Percentiles rank a stretch among this genome's conserved stretches.
phyloP scores from a whole-genome alignment of 164 flowering plant species.

The Santalum album region DNA sequence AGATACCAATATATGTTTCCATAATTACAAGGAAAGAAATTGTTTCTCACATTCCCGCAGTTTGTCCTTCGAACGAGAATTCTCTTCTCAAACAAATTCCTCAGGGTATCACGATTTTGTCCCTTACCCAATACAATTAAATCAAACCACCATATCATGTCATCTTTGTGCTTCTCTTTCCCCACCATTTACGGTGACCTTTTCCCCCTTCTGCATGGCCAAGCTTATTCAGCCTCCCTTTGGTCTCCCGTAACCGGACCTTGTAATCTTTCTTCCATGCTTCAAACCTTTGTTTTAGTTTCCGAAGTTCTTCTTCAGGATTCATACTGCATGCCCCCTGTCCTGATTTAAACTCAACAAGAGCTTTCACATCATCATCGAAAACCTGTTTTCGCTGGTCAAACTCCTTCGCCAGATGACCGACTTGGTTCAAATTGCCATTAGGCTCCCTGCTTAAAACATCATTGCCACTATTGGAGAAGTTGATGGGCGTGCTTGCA shows the following conservation, averaged over 20 bases:
- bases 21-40: not conserved
- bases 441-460: slow-evolving; percentile 27
- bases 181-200: slow-evolving; percentile 70
- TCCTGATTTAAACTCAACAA: slow-evolving; percentile 38
- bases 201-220: slow-evolving; percentile 36
- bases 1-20: not conserved
- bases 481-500: slow-evolving; percentile 38
- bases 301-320: slow-evolving; percentile 55
- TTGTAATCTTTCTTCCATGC: slow-evolving; percentile 85
- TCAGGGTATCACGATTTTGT: not conserved
- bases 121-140: not conserved
- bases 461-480: slow-evolving; percentile 16
- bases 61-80: not conserved
- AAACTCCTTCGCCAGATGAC: slow-evolving; percentile 55
- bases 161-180: slow-evolving; percentile 25
- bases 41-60: not conserved
- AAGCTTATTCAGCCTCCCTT: slow-evolving; percentile 46
- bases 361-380: slow-evolving; percentile 53
- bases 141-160: slow-evolving; percentile 6
- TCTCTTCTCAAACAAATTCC: not conserved
- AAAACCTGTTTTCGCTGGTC: slow-evolving; percentile 54
- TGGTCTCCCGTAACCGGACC: slow-evolving; percentile 47
- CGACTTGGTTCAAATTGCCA: slow-evolving; percentile 27
- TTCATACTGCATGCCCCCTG: slow-evolving; percentile 18
- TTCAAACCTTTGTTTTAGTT: slow-evolving; percentile 49